Base-by-base conservation (phyloP, 352 stramenopile genomes). In the Phytophthora sojae region DNA sequence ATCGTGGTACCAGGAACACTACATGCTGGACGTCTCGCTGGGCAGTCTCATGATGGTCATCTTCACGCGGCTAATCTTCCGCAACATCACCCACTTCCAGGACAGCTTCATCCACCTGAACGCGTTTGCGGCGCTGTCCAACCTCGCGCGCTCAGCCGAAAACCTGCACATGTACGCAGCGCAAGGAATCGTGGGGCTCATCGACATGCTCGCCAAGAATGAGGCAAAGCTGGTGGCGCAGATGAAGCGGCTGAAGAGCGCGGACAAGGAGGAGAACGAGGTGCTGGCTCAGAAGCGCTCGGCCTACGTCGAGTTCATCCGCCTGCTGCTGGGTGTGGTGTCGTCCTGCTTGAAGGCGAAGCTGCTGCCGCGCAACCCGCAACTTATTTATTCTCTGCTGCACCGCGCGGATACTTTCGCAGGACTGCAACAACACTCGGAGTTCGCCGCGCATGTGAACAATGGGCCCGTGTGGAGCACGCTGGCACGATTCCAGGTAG, bases 361-460 rank as follows among this genome's bases (percentile, higher is more conserved):
- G 39, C 58, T 93, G 50, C 55, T 95, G 61, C 86, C 85, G 11
- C 76, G 83, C 17, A 95, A 95, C 57, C 86, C 88, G 14, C 88
- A 95, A 77, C 83, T 95, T 81, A 94, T 96, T 88, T 96, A 94
- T 89, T 89, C 86, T 30, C 67, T 96, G 11, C 56, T 96, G 30
- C 90, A 96, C 60, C 83, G 82, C 21, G 80, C 82, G 4, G 78
- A 88, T 19, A 88, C 85, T 21, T 92, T 96, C 52, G 37, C 66
- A 9, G 65, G 56, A 14, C 64, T 96, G 64, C 76, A 91, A 39
- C 63, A 74, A 25, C 84, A 93, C 51, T 80, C 83, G 0, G 84
- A 91, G 58, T 86, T 94, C 32, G 62, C 79, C 8, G 69, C 79
- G 45, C 81, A 89, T 6, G 80, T 92, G 25, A 75, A 92, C 56